A percentile compares a stretch with the other conserved stretches of the same genome.
Conservation (phyloP, 768 basidiomycete species). For the Xerocomellus dryophilus region DNA sequence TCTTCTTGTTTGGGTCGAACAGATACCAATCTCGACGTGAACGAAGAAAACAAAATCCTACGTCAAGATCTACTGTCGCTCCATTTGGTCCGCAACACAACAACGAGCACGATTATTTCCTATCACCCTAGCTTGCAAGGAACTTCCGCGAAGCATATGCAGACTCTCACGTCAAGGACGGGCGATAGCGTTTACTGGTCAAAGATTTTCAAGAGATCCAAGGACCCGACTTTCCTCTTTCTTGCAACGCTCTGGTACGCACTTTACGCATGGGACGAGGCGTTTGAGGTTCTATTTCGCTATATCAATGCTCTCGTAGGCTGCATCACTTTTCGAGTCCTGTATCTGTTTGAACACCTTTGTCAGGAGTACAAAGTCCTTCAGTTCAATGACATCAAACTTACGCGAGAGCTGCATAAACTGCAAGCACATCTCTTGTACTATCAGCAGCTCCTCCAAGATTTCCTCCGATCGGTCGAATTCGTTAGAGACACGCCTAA, state of each 20-base stretch:
- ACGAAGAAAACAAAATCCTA: constrained; percentile 20
- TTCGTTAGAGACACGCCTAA: constrained; percentile 51
- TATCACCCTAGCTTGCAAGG: constrained; percentile 25
- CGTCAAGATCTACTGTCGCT: constrained; percentile 36
- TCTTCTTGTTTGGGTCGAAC: background rate
- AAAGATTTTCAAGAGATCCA: constrained; percentile 26
- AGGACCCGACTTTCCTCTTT: constrained; percentile 34
- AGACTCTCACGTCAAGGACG: constrained; percentile 25
- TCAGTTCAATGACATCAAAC: constrained; percentile 40
- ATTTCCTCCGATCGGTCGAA: constrained; percentile 49
- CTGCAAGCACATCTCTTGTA: constrained; percentile 54
- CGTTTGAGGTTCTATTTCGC: constrained; percentile 46
- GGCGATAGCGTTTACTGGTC: constrained; percentile 37
- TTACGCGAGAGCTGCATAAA: constrained; percentile 52
- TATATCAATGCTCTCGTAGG: constrained; percentile 51
- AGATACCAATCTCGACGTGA: background rate
- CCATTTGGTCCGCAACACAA: constrained; percentile 37
- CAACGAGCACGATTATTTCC: constrained; percentile 36
- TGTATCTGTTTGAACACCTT: background rate
- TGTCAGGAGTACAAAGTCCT: constrained; percentile 46
- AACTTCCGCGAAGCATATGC: constrained; percentile 28
- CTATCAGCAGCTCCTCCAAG: constrained; percentile 50
- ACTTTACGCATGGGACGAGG: constrained; percentile 61
- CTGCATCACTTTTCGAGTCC: background rate
- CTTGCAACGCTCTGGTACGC: constrained; percentile 54